Evolutionary conservation across 78 protist genomes (phyloP).

Genomic region (Dictyostelium brefeldianum): DNA sequence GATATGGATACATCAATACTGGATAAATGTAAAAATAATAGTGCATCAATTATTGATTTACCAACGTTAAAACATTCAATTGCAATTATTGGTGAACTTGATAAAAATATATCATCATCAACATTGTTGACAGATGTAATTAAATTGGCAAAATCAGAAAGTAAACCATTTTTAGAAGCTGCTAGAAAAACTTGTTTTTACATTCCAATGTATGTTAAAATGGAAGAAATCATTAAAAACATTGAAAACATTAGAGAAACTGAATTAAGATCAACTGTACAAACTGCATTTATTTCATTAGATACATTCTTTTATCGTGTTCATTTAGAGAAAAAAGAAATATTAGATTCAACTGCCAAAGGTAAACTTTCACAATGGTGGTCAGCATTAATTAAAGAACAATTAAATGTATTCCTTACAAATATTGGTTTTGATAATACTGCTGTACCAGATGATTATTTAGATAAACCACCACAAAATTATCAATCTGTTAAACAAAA

Average conservation of each 20-base stretch:
- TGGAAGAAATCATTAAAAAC: slow-evolving; percentile 50
- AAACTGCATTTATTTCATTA: slow-evolving; percentile 1
- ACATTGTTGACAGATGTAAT: background rate
- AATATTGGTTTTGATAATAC: slow-evolving; percentile 2
- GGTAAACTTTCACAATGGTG: slow-evolving; percentile 53
- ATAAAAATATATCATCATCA: background rate
- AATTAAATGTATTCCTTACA: slow-evolving; percentile 27
- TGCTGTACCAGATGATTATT: slow-evolving; percentile 70
- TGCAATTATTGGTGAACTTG: slow-evolving; percentile 4
- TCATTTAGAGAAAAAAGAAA: slow-evolving; percentile 35
- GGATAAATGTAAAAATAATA: slow-evolving; percentile 31
- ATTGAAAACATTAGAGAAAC: slow-evolving; percentile 51
- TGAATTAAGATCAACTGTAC: slow-evolving; percentile 26
- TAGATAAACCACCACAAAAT: slow-evolving; percentile 67
- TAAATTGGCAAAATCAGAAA: slow-evolving; percentile 24
- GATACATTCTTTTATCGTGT: background rate
- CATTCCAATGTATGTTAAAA: slow-evolving; percentile 35
- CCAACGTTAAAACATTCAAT: slow-evolving; percentile 14
- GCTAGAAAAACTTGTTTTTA: slow-evolving; percentile 71
- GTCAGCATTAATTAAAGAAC: slow-evolving; percentile 20
- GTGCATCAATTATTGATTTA: background rate
- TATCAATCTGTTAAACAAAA: slow-evolving; percentile 8
- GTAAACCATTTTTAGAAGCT: slow-evolving; percentile 62
- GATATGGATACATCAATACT: slow-evolving; percentile 13
- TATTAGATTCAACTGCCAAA: slow-evolving; percentile 48